A percentile compares a stretch with the other conserved stretches of the same genome.
Conservation (phyloP, 768 basidiomycete species). For the Termitomyces sp. region DNA sequence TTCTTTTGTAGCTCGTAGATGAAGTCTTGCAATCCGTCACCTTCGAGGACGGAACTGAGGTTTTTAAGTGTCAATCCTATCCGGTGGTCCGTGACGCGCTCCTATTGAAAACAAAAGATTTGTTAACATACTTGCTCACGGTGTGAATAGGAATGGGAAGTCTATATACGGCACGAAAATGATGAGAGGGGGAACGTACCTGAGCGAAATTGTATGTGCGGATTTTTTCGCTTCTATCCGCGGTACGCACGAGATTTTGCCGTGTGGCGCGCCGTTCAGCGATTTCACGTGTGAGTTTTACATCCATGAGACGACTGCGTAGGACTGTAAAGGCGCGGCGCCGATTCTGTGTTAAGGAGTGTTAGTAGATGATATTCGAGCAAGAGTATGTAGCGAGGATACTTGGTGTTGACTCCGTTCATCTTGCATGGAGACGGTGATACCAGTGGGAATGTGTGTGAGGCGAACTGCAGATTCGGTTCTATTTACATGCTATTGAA, state of each 20-base stretch:
- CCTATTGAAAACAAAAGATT: conserved; percentile 33
- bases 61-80: conserved; percentile 74
- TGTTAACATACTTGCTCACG: background rate
- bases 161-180: background rate
- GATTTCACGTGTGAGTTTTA: conserved; percentile 65
- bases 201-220: conserved; percentile 94
- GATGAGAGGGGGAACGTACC: conserved; percentile 26
- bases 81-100: conserved; percentile 90
- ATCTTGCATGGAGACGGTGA: conserved; percentile 97
- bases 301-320: conserved; percentile 77
- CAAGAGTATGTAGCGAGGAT: background rate
- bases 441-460: conserved; percentile 88
- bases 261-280: conserved; percentile 65
- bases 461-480: conserved; percentile 96
- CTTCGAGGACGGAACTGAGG: conserved; percentile 59
- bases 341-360: conserved; percentile 55
- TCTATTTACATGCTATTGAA: conserved; percentile 86
- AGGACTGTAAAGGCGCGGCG: conserved; percentile 92
- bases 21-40: conserved; percentile 53
- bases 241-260: conserved; percentile 68
- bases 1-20: conserved; percentile 51
- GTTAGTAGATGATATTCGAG: background rate
- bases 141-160: background rate
- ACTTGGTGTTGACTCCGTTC: conserved; percentile 95
- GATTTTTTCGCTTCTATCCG: conserved; percentile 91